phyloP scores from a whole-genome alignment of 2,329 filamentous ascomycete genomes.

The Pseudocercospora crystallina region DNA sequence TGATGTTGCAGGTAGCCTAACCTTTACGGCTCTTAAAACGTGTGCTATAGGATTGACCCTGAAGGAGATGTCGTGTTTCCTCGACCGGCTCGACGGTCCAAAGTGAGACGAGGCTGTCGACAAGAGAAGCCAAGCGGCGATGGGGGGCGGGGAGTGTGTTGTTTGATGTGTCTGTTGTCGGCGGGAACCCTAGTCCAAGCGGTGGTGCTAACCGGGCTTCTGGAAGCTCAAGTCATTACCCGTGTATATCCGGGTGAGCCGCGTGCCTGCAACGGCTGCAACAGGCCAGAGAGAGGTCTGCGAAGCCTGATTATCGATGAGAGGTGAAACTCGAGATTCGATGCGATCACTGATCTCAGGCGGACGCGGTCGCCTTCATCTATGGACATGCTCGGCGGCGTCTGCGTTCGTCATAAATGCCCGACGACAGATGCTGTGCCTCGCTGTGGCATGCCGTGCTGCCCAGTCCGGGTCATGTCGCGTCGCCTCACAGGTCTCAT shows the following conservation, averaged over 20 bases:
- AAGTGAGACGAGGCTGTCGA: background rate
- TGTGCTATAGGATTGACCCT: constrained; percentile 8
- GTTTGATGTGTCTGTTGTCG: constrained; percentile 2
- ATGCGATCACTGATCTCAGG: no score
- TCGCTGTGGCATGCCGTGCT: constrained; percentile 1
- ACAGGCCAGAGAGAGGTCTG: no score
- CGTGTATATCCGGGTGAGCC: constrained; percentile 1
- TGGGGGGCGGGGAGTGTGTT: background rate
- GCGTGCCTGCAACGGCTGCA: background rate
- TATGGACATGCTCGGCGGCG: constrained; percentile 16
- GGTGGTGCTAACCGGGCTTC: constrained; percentile 19
- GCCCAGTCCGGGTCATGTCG: background rate
- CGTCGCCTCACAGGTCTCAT: no score
- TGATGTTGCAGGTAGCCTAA: no score
- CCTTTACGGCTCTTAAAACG: background rate
- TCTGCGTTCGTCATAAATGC: constrained; percentile 3
- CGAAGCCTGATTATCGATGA: no score
- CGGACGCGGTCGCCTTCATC: background rate
- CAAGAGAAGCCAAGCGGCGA: background rate
- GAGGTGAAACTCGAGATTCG: background rate
- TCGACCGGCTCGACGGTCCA: background rate
- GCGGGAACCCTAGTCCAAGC: constrained; percentile 3
- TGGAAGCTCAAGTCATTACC: constrained; percentile 14
- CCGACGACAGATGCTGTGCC: constrained; percentile 10
- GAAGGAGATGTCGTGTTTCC: constrained; percentile 1